A percentile compares a stretch with the other conserved stretches of the same genome.
Evolutionary conservation across 768 basidiomycete species (phyloP).

Genomic region (Scleroderma citrinum): DNA sequence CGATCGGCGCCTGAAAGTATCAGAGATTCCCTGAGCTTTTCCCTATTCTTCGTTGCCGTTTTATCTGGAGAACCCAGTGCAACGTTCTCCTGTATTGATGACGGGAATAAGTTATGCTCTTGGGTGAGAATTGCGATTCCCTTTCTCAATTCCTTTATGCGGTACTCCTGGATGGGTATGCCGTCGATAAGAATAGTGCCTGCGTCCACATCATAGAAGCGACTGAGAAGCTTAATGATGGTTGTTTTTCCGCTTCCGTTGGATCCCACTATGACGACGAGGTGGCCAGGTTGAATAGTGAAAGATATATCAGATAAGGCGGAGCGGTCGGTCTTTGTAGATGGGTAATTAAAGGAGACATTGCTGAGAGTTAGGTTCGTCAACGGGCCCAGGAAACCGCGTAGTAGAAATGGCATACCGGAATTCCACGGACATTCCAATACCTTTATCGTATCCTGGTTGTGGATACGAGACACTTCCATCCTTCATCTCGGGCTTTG

Average conservation of each 20-base stretch:
- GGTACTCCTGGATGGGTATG: constrained; percentile 27
- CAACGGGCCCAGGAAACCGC: not conserved
- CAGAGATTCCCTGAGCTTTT: constrained; percentile 16
- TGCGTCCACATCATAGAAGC: constrained; percentile 26
- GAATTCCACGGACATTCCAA: constrained; percentile 15
- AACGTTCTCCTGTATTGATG: constrained; percentile 37
- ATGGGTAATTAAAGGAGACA: constrained; percentile 49
- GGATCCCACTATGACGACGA: constrained; percentile 31
- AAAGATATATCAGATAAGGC: constrained; percentile 26
- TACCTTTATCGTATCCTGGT: constrained; percentile 6
- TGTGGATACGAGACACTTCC: constrained; percentile 21
- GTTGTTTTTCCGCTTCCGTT: constrained; percentile 33
- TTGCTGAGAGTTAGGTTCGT: constrained; percentile 29
- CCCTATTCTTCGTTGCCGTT: constrained; percentile 6
- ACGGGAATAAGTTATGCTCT: constrained; percentile 31
- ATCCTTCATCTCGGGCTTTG: constrained; percentile 20
- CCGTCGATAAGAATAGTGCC: constrained; percentile 39
- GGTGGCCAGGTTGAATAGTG: constrained; percentile 25
- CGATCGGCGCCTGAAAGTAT: constrained; percentile 35
- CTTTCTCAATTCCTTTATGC: constrained; percentile 27
- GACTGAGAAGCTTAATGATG: constrained; percentile 36
- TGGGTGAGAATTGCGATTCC: constrained; percentile 40
- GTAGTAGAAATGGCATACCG: constrained; percentile 4
- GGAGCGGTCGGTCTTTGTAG: constrained; percentile 18
- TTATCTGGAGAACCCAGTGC: constrained; percentile 24